These are phyloP conservation scores for Luffa aegyptiaca DNA, from an alignment of 306 rosid species.

Conservation along the genomic window DNA sequence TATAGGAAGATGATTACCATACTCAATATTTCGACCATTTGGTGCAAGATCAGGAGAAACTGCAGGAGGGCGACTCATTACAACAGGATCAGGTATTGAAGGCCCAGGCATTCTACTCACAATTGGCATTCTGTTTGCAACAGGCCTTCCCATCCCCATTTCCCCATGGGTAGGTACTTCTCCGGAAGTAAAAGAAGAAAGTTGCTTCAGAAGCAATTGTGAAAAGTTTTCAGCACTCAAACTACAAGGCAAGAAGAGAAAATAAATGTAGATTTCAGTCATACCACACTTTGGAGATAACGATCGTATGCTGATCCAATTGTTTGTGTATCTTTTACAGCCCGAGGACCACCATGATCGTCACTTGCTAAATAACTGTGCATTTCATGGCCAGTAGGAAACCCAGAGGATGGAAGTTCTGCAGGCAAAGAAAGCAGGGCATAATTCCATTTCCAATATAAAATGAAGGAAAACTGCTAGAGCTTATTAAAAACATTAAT, in stretches of 20 bases:
- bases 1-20: slow-evolving; percentile 47
- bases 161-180: slow-evolving; percentile 52
- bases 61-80: slow-evolving; percentile 37
- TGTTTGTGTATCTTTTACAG: slow-evolving; percentile 46
- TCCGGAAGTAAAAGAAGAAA: slow-evolving; percentile 50
- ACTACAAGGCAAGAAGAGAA: slow-evolving; percentile 12
- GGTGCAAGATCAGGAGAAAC: slow-evolving; percentile 51
- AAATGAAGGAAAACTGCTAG: neutral
- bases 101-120: slow-evolving; percentile 38
- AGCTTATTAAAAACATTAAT: neutral
- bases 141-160: slow-evolving; percentile 48
- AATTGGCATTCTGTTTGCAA: slow-evolving; percentile 35
- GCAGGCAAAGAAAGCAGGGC: slow-evolving; percentile 2
- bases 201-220: slow-evolving; percentile 43
- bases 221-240: slow-evolving; percentile 20
- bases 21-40: slow-evolving; percentile 41
- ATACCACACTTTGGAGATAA: slow-evolving; percentile 86
- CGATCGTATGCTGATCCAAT: slow-evolving; percentile 84
- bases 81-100: slow-evolving; percentile 45
- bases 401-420: slow-evolving; percentile 46
- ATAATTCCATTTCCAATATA: neutral
- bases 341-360: slow-evolving; percentile 40
- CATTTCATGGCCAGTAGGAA: slow-evolving; percentile 56
- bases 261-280: slow-evolving; percentile 9
- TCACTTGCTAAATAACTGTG: slow-evolving; percentile 47